Conservation (phyloP, 176 grass and related monocot species). For the Oryza punctata region DNA sequence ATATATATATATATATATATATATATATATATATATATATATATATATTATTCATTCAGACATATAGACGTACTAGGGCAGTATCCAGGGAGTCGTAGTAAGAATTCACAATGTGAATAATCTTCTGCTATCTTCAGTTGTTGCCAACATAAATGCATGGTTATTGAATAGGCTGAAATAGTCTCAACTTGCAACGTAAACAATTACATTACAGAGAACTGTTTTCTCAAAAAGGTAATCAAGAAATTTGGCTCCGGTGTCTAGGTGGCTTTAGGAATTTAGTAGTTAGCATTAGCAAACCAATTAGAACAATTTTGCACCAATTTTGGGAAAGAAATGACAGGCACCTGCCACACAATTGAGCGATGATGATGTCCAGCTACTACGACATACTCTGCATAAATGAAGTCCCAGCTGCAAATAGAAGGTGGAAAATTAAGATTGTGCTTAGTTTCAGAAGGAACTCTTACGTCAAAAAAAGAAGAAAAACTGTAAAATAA, state of each 20-base stretch:
- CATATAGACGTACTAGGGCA: constrained; percentile 77
- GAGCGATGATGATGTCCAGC: constrained; percentile 92
- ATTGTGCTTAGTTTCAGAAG: background rate
- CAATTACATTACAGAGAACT: background rate
- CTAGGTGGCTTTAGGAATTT: background rate
- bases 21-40: too few relatives aligned
- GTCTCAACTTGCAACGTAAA: background rate
- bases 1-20: too few relatives aligned
- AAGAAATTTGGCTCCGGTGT: background rate
- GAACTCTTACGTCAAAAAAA: too few relatives aligned
- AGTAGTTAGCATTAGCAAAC: background rate
- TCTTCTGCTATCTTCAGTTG: constrained; percentile 90
- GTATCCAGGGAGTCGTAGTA: constrained; percentile 94
- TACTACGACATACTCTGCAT: constrained; percentile 89
- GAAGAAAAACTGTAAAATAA: background rate
- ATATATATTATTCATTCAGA: constrained; percentile 26
- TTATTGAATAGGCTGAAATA: constrained; percentile 13
- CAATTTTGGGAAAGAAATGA: constrained; percentile 16
- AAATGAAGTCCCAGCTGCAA: constrained; percentile 98
- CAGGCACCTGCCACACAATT: constrained; percentile 89
- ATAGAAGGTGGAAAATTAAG: constrained; percentile 22
- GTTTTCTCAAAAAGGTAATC: background rate
- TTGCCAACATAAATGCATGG: constrained; percentile 3
- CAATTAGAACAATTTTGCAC: background rate
- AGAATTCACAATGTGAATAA: constrained; percentile 91